These are phyloP conservation scores for Amborella trichopoda DNA, from an alignment of 164 flowering plant genomes.

Conservation along the genomic window DNA sequence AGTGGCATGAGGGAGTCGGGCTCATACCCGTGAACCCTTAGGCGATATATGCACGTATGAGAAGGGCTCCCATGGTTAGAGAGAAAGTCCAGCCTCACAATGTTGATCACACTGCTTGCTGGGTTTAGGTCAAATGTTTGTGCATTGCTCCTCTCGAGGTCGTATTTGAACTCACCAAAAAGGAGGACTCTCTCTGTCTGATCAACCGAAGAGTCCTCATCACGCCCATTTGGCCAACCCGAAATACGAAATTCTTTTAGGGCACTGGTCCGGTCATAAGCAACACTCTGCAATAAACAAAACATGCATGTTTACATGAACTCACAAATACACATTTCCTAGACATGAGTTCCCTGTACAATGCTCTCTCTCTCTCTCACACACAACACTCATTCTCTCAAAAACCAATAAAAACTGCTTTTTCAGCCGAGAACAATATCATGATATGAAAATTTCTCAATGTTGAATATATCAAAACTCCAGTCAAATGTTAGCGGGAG, in stretches of 20 bases:
- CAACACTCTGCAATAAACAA: conserved; percentile 55
- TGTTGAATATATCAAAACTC: too few relatives aligned
- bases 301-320: too few relatives aligned
- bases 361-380: too few relatives aligned
- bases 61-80: conserved; percentile 70
- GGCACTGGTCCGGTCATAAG: conserved; percentile 84
- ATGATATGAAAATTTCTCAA: too few relatives aligned
- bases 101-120: conserved; percentile 30
- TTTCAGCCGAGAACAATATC: too few relatives aligned
- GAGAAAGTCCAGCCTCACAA: conserved; percentile 58
- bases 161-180: conserved; percentile 69
- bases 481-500: too few relatives aligned
- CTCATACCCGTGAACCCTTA: conserved; percentile 87
- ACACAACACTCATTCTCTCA: too few relatives aligned
- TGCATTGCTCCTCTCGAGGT: conserved; percentile 75
- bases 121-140: conserved; percentile 60
- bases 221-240: conserved; percentile 46
- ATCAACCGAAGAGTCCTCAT: conserved; percentile 12
- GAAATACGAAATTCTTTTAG: conserved; percentile 71
- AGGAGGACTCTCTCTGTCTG: conserved; percentile 29
- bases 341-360: too few relatives aligned
- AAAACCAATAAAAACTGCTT: too few relatives aligned
- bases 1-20: conserved; percentile 33
- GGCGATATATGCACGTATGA: conserved; percentile 87
- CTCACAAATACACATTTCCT: too few relatives aligned